phyloP scores from a whole-genome alignment of 108 stramenopile species.

The Ochromonas danica region DNA sequence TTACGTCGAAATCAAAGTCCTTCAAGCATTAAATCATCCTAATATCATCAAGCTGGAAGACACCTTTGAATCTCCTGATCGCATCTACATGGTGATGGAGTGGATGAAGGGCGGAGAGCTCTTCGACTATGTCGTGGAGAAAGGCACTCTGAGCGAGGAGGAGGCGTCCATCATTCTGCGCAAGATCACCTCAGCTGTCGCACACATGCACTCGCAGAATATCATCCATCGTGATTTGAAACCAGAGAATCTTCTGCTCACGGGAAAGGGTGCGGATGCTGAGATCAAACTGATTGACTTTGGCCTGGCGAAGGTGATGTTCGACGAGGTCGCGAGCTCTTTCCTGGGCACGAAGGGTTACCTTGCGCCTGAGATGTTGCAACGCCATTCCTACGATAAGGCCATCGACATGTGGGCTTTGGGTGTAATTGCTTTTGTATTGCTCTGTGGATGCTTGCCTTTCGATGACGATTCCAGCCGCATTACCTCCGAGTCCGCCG shows the following conservation, averaged over 20 bases:
- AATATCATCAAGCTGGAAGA: slow-evolving; percentile 90
- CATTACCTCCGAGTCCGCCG: slow-evolving; percentile 67
- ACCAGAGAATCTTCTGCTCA: slow-evolving; percentile 84
- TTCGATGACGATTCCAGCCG: slow-evolving; percentile 91
- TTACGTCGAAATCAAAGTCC: slow-evolving; percentile 78
- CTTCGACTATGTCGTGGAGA: slow-evolving; percentile 93
- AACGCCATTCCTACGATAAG: slow-evolving; percentile 73
- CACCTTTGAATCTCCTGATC: slow-evolving; percentile 76
- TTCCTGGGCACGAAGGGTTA: slow-evolving; percentile 94
- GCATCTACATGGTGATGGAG: slow-evolving; percentile 96
- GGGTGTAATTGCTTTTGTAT: slow-evolving; percentile 56
- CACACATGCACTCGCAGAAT: slow-evolving; percentile 90
- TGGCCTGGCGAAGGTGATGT: slow-evolving; percentile 77
- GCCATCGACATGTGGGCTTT: slow-evolving; percentile 52
- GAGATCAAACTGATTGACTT: slow-evolving; percentile 98
- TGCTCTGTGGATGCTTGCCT: slow-evolving; percentile 85
- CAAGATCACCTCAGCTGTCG: slow-evolving; percentile 80
- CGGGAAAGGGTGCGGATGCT: slow-evolving; percentile 52
- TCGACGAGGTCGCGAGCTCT: slow-evolving; percentile 68
- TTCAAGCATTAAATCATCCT: slow-evolving; percentile 66
- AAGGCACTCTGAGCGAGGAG: slow-evolving; percentile 66
- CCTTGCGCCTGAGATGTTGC: slow-evolving; percentile 94
- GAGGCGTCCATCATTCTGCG: slow-evolving; percentile 86
- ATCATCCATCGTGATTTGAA: slow-evolving; percentile 95
- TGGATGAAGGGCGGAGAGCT: slow-evolving; percentile 95